Conservation (phyloP, 2,329 filamentous ascomycete species). For the Beauveria varroae region DNA sequence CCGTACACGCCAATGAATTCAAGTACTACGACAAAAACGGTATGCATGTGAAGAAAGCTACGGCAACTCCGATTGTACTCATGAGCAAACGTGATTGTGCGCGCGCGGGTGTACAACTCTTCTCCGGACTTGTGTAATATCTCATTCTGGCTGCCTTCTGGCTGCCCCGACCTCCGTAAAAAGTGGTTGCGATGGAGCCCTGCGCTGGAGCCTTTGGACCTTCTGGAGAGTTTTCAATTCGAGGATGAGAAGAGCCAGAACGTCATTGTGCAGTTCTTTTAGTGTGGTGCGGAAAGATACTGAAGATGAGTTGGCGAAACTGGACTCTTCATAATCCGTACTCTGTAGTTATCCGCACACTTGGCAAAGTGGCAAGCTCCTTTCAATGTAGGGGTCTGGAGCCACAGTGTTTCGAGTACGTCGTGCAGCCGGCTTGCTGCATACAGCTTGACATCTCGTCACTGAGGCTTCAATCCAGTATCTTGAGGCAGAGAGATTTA, state of each 20-base stretch:
- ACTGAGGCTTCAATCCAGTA: too few relatives aligned
- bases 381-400: neutral
- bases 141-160: neutral
- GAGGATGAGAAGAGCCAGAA: neutral
- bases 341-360: neutral
- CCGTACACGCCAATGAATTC: neutral
- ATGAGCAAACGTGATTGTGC: too few relatives aligned
- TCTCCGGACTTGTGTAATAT: neutral
- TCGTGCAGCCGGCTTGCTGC: neutral
- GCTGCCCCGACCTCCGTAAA: neutral
- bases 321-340: neutral
- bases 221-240: neutral
- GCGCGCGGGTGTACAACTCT: too few relatives aligned
- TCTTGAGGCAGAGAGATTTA: too few relatives aligned
- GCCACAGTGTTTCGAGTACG: neutral
- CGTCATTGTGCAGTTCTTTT: neutral
- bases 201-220: neutral
- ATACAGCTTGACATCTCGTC: too few relatives aligned
- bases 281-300: neutral
- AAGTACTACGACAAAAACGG: too few relatives aligned
- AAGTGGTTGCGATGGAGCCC: neutral
- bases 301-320: neutral
- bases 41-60: too few relatives aligned
- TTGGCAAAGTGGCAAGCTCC: neutral
- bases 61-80: too few relatives aligned